Evolutionary conservation across 106 monocot genomes (phyloP), one percentile per base, ranked within the genome.

Genomic region (Gastrodia elata): DNA sequence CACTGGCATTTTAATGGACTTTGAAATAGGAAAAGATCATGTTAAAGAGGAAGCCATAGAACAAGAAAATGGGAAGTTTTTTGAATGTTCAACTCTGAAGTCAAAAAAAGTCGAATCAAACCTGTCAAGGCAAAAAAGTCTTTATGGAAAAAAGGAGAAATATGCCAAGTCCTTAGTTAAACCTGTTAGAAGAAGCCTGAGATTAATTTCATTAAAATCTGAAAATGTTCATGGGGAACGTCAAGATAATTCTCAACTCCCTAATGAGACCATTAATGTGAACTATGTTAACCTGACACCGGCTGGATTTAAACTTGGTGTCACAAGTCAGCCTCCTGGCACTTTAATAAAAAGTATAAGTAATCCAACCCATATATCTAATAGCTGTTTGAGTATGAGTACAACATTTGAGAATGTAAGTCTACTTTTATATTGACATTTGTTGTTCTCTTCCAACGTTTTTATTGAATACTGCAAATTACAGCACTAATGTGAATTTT

Each of bases 101-200:
- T 3, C 20, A 64, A 30, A 27, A 30, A 67, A 38, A 67, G 37
- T 38, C 35, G 22, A 37, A 37, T 38, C 34, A 36, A 37, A 8
- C n/a, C 38, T 67, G 37, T 5, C 37, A 67, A 67, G 38, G 6
- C 33, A 14, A 38, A 37, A 67, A 35, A 67, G 38, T 37, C 36
- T 36, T 65, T 37, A 36, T 20, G 36, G 36, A 20, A 37, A 67
- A 67, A 18, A 67, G 4, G 37, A 67, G 37, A 67, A 67, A 4
- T 20, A 27, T 67, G 18, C 37, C 37, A 38, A 67, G 36, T 67
- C 34, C 37, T 37, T 27, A 67, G 67, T 22, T 38, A 27, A 67
- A 38, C 67, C 38, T 38, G 37, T 67, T 67, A 37, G 67, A 67
- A 67, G 22, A 67, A 37, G 67, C 22, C 7, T n/a, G 27, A 67